A percentile compares a stretch with the other conserved stretches of the same genome.
phyloP scores from a whole-genome alignment of 192 early-diverging fungal genomes.

The Coemansia sp. region DNA sequence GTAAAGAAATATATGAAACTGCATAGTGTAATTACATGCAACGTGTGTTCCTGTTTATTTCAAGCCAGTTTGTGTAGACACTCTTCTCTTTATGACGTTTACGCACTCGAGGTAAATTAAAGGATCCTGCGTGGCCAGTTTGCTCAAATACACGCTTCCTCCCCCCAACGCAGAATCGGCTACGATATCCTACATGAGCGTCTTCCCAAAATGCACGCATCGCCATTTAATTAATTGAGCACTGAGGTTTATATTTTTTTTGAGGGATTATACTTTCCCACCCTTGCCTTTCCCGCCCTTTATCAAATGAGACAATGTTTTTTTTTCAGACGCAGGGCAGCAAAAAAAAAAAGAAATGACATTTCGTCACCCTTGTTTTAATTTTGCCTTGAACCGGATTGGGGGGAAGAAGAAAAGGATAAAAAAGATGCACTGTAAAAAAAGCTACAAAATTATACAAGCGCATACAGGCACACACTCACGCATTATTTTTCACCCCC shows the following conservation, averaged over 20 bases:
- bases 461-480: constrained; percentile 4
- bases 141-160: too few species aligned
- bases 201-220: too few species aligned
- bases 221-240: neutral
- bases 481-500: neutral
- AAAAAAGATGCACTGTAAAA: neutral
- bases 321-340: neutral
- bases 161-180: too few species aligned
- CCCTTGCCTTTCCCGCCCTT: neutral
- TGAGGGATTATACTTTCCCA: neutral
- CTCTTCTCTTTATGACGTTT: too few species aligned
- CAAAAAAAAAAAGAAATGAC: neutral
- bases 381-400: neutral
- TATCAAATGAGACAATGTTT: neutral
- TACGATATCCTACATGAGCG: too few species aligned
- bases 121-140: too few species aligned
- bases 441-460: neutral
- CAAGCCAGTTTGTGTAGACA: too few species aligned
- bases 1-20: too few species aligned
- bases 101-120: too few species aligned
- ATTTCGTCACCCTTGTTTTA: neutral
- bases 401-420: neutral
- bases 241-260: neutral
- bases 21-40: too few species aligned
- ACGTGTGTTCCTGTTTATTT: too few species aligned